phyloP scores from a whole-genome alignment of 805 yeast species.

The Zygosaccharomyces siamensis region DNA sequence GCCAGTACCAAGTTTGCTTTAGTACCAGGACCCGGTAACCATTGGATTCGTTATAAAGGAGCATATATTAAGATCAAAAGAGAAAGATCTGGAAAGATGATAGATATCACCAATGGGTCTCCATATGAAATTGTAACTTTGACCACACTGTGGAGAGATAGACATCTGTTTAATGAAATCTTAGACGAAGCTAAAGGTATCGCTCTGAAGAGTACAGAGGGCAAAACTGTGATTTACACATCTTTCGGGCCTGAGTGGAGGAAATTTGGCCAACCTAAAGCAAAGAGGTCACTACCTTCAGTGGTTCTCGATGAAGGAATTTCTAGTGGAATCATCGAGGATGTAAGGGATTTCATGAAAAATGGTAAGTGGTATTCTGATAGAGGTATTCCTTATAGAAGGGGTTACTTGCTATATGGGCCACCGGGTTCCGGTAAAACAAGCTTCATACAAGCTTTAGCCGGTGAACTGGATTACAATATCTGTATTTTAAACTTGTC shows the following conservation, averaged over 20 bases:
- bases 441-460: slow-evolving; percentile 91
- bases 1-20: slow-evolving; percentile 80
- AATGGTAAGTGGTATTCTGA: slow-evolving; percentile 90
- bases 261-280: slow-evolving; percentile 93
- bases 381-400: slow-evolving; percentile 94
- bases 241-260: slow-evolving; percentile 99
- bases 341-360: slow-evolving; percentile 72
- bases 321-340: slow-evolving; percentile 58
- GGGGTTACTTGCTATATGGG: slow-evolving; percentile 91
- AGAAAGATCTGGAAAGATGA: slow-evolving; percentile 82
- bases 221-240: slow-evolving; percentile 88
- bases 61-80: slow-evolving; percentile 86
- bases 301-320: slow-evolving; percentile 80
- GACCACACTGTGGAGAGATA: slow-evolving; percentile 82
- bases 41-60: slow-evolving; percentile 75
- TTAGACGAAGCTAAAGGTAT: slow-evolving; percentile 77
- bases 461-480: slow-evolving; percentile 93
- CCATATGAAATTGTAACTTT: slow-evolving; percentile 96
- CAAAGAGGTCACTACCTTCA: slow-evolving; percentile 75
- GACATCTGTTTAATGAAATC: slow-evolving; percentile 61
- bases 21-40: slow-evolving; percentile 97
- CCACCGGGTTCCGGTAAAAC: slow-evolving; percentile 99
- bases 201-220: slow-evolving; percentile 80
- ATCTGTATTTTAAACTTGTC: slow-evolving; percentile 89
- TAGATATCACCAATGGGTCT: slow-evolving; percentile 84